Evolutionary conservation across 768 basidiomycete species (phyloP).

Genomic region (Cytidiella melzeri): DNA sequence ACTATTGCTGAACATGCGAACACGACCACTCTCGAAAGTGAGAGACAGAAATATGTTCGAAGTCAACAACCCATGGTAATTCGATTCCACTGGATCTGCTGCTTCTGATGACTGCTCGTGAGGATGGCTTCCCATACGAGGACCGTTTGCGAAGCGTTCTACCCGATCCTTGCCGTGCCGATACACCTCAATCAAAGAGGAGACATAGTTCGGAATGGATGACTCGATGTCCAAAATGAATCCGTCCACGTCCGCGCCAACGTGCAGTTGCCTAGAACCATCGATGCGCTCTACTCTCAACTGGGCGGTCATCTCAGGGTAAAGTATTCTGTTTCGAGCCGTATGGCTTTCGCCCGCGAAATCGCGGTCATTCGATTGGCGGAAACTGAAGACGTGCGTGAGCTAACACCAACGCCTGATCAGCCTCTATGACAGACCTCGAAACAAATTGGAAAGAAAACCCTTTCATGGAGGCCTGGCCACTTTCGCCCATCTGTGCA

Average conservation of each 20-base stretch:
- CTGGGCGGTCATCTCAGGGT: slow-evolving; percentile 77
- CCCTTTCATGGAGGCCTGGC: slow-evolving; percentile 62
- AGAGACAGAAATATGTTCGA: slow-evolving; percentile 62
- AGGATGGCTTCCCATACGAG: slow-evolving; percentile 25
- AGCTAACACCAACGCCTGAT: neutral
- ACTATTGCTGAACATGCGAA: slow-evolving; percentile 57
- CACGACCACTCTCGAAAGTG: slow-evolving; percentile 79
- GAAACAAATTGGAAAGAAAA: slow-evolving; percentile 85
- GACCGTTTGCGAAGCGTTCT: slow-evolving; percentile 44
- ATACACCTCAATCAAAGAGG: slow-evolving; percentile 83
- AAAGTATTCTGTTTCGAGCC: slow-evolving; percentile 66
- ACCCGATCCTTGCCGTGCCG: slow-evolving; percentile 75
- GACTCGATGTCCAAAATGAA: slow-evolving; percentile 84
- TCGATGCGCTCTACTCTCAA: slow-evolving; percentile 50
- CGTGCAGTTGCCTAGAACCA: slow-evolving; percentile 47
- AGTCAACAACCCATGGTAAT: slow-evolving; percentile 38
- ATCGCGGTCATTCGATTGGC: slow-evolving; percentile 62
- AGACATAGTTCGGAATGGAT: slow-evolving; percentile 69
- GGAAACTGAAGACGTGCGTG: slow-evolving; percentile 49
- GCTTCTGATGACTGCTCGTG: neutral
- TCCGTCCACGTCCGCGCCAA: slow-evolving; percentile 71
- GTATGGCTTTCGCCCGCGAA: slow-evolving; percentile 66
- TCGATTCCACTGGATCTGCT: slow-evolving; percentile 1
- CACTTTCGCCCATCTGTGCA: slow-evolving; percentile 71
- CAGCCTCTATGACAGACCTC: slow-evolving; percentile 53